Evolutionary conservation across 73 alveolate genomes (phyloP).

Genomic region (Paramecium sexaurelia): DNA sequence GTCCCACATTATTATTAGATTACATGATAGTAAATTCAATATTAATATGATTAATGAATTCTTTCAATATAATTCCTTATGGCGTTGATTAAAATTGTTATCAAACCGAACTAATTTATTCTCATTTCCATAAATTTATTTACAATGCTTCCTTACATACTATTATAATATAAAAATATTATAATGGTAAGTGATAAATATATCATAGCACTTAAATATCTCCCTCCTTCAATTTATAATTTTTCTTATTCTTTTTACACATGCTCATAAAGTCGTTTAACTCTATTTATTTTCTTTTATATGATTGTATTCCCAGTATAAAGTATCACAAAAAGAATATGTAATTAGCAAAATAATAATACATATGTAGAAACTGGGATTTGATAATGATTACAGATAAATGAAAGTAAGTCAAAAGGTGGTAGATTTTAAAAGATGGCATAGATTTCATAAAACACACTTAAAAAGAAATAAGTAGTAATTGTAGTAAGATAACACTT

Average conservation of each 20-base stretch:
- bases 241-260: background rate
- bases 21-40: constrained; percentile 38
- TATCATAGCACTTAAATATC: background rate
- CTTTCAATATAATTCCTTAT: background rate
- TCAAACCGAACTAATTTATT: background rate
- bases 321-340: background rate
- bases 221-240: background rate
- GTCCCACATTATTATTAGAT: background rate
- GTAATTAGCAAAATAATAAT: background rate
- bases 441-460: background rate
- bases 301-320: background rate
- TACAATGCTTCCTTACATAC: background rate
- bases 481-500: background rate
- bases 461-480: background rate
- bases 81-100: background rate
- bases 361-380: background rate
- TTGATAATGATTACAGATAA: background rate
- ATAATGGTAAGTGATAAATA: background rate
- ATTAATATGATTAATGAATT: constrained; percentile 20
- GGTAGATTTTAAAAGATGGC: background rate
- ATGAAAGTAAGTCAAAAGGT: background rate
- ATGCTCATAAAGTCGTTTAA: background rate
- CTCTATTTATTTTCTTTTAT: background rate
- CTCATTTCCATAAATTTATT: background rate
- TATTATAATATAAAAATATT: background rate